These are phyloP conservation scores for Ceratocystis smalleyi DNA, from an alignment of 2,329 filamentous ascomycete genomes.

Conservation along the genomic window DNA sequence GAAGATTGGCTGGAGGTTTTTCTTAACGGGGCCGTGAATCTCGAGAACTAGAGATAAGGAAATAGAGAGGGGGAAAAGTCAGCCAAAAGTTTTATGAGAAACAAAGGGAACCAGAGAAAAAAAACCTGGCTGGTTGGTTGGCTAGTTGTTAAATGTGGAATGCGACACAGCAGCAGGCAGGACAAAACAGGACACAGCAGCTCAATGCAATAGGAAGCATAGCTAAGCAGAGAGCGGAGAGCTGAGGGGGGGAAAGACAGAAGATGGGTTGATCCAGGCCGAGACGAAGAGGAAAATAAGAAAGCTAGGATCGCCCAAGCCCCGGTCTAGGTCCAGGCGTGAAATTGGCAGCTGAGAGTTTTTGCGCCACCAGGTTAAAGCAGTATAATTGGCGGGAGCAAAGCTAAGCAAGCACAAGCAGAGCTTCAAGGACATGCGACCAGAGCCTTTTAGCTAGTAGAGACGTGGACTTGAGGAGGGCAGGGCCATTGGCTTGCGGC, in stretches of 20 bases:
- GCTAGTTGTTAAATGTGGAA: background rate
- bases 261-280: background rate
- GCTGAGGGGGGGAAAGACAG: background rate
- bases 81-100: background rate
- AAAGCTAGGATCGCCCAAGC: constrained; percentile 2
- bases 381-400: background rate
- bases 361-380: background rate
- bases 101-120: constrained; percentile 3
- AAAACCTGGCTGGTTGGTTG: constrained; percentile 1
- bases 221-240: background rate
- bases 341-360: constrained; percentile 1
- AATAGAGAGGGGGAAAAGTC: background rate
- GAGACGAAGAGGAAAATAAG: background rate
- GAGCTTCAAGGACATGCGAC: no score
- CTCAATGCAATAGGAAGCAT: background rate
- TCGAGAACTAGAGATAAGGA: constrained; percentile 10
- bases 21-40: constrained; percentile 5
- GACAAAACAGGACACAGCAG: background rate
- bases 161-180: background rate
- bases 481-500: background rate
- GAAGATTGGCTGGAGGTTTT: constrained; percentile 1
- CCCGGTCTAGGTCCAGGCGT: background rate
- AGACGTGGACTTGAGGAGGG: no score
- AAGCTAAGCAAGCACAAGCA: no score
- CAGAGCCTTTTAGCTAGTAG: no score